Evolutionary conservation across 148 eudicot species (phyloP).

Genomic region (Pharnaceum exiguum): DNA sequence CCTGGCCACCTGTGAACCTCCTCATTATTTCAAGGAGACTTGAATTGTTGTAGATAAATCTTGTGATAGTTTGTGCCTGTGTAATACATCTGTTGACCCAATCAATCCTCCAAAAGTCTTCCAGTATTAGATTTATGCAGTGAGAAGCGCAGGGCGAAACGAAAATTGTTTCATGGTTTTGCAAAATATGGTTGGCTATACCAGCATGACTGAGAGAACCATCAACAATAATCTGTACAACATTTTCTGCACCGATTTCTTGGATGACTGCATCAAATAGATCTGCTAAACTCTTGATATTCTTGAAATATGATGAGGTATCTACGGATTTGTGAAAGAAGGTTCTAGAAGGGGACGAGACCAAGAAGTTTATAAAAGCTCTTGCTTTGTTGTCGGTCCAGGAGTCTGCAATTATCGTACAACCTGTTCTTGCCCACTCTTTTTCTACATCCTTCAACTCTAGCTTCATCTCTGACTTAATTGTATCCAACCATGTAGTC

Average conservation of each 20-base stretch:
- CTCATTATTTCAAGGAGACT: conserved; percentile 68
- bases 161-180: conserved; percentile 63
- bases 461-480: conserved; percentile 58
- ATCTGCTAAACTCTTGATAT: conserved; percentile 59
- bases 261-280: conserved; percentile 78
- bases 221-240: conserved; percentile 82
- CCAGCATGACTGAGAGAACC: conserved; percentile 60
- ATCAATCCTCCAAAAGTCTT: conserved; percentile 85
- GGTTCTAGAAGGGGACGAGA: conserved; percentile 93
- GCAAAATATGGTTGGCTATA: conserved; percentile 69
- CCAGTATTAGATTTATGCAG: conserved; percentile 68
- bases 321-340: conserved; percentile 94
- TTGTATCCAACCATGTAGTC: conserved; percentile 63
- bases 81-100: conserved; percentile 78
- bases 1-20: conserved; percentile 73
- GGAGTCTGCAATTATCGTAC: conserved; percentile 85
- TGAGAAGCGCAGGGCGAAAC: conserved; percentile 94
- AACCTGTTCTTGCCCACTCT: conserved; percentile 88
- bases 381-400: conserved; percentile 94
- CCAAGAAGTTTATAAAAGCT: conserved; percentile 75
- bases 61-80: conserved; percentile 79
- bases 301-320: conserved; percentile 72
- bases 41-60: conserved; percentile 64
- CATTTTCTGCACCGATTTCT: conserved; percentile 79
- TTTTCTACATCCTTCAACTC: conserved; percentile 71